Base-by-base conservation (phyloP, 1,139 yeast species). In the Saccharomyces hybrid region DNA sequence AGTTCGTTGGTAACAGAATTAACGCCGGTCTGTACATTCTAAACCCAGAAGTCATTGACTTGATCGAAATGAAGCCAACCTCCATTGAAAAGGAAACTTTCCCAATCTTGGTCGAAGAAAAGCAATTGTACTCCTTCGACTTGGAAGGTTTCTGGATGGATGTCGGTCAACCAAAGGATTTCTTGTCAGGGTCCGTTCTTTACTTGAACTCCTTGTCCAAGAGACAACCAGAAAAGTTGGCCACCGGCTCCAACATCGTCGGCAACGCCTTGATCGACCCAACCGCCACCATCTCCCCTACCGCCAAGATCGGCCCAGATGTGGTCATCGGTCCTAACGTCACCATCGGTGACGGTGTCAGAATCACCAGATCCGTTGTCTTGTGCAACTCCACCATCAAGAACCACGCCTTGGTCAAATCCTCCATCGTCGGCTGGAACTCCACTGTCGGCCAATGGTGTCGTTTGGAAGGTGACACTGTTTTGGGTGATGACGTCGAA, bases 141-240 rank as follows among this genome's bases (percentile, higher is more conserved):
- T 84, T 95, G 71, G 97, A 93, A 78, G 99, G 99, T 63, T 95
- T 84, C 88, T 95, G 99, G 99, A 95, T 95, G 99, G 99, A 95
- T 75, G 97, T 95, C 67, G 99, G 99, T 75, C 99, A 95, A 80
- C 99, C 99, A 81, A 93, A 93, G 83, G 99, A 95, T 77, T 95
- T 90, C 84, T 79, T 95, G 67, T 85, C 97, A 58, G 99, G 99
- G 74, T 89, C 98, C 70, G 85, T 90, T 66, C 81, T 93, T 64
- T 95, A 91, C 82, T 81, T 95, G 74, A 82, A 88, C 71, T 86
- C 98, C 56, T 78, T 90, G 71, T 75, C 95, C 67, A 87, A 86
- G 81, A 88, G 86, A 77, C 71, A 77, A 66, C 88, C 97, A 62
- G 82, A 81, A 68, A 74, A 77, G 67, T 83, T 95, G 69, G 76